Conservation (phyloP, 2,329 filamentous ascomycete genomes). For the Diaporthe sp. region DNA sequence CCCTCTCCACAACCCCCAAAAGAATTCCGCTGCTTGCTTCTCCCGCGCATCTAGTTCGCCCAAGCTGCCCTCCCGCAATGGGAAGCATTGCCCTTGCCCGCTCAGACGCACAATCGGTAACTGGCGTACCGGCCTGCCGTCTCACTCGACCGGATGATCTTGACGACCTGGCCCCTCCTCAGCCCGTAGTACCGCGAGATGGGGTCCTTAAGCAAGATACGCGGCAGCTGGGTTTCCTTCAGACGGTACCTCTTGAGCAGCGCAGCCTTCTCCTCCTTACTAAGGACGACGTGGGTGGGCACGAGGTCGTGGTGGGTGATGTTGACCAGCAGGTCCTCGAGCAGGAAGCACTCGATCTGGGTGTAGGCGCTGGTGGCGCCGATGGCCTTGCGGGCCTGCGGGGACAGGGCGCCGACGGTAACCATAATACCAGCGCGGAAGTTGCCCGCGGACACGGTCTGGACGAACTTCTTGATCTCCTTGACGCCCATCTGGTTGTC, state of each 20-base stretch:
- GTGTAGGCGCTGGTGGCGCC: constrained; percentile 81
- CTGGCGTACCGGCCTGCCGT: constrained; percentile 97
- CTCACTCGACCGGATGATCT: constrained; percentile 96
- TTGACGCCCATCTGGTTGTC: constrained; percentile 88
- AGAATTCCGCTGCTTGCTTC: constrained; percentile 10
- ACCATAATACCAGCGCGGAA: constrained; percentile 94
- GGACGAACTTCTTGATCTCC: constrained; percentile 91
- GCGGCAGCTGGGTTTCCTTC: constrained; percentile 96
- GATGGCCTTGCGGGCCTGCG: constrained; percentile 89
- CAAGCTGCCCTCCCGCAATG: not conserved
- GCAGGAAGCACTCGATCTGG: constrained; percentile 93
- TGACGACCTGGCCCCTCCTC: constrained; percentile 93
- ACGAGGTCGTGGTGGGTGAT: constrained; percentile 98
- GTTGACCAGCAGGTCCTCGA: constrained; percentile 96
- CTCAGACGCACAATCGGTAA: constrained; percentile 81
- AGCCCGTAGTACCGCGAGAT: constrained; percentile 93
- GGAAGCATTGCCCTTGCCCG: not conserved
- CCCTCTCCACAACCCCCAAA: not conserved
- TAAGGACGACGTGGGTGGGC: constrained; percentile 91
- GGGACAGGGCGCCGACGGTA: constrained; percentile 84
- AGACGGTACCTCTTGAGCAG: constrained; percentile 91
- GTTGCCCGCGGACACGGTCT: constrained; percentile 82
- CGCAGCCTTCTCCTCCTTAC: constrained; percentile 88
- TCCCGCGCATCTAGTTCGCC: not conserved
- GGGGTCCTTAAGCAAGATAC: constrained; percentile 92